Percentiles rank a stretch among this genome's conserved stretches.
Evolutionary conservation across 352 stramenopile genomes (phyloP).

Genomic region (Pythium utonaiense): DNA sequence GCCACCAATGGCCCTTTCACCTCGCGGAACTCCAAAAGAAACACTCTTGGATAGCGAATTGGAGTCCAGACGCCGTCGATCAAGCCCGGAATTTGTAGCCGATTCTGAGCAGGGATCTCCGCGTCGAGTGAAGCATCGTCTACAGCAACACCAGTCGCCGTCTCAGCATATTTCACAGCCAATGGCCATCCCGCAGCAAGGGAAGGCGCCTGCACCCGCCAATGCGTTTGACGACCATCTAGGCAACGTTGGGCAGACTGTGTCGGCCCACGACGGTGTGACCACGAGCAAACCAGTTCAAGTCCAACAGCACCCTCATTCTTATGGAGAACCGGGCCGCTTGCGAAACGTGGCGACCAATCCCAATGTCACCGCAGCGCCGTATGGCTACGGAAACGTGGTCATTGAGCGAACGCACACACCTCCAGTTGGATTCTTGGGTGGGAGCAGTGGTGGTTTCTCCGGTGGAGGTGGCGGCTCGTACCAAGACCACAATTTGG

Average conservation of each 20-base stretch:
- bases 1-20: not conserved
- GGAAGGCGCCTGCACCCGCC: constrained; percentile 29
- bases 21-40: not conserved
- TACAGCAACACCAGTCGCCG: constrained; percentile 14
- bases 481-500: constrained; percentile 37
- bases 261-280: constrained; percentile 17
- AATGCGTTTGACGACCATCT: constrained; percentile 23
- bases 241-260: constrained; percentile 16
- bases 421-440: constrained; percentile 3
- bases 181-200: constrained; percentile 69
- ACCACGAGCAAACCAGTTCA: constrained; percentile 13
- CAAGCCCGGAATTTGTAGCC: constrained; percentile 30
- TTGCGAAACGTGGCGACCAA: constrained; percentile 43
- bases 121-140: constrained; percentile 3
- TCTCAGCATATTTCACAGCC: constrained; percentile 67
- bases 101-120: not conserved
- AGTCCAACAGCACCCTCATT: constrained; percentile 56
- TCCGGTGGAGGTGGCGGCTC: constrained; percentile 29
- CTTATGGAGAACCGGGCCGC: constrained; percentile 56
- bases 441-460: constrained; percentile 19
- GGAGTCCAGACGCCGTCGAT: constrained; percentile 30
- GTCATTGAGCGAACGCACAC: constrained; percentile 41
- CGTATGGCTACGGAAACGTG: constrained; percentile 78
- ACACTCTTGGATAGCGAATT: not conserved
- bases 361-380: constrained; percentile 62